A percentile compares a stretch with the other conserved stretches of the same genome.
Evolutionary conservation across 495 filamentous ascomycete genomes (phyloP).

Genomic region (Penicillium ochrochloron): DNA sequence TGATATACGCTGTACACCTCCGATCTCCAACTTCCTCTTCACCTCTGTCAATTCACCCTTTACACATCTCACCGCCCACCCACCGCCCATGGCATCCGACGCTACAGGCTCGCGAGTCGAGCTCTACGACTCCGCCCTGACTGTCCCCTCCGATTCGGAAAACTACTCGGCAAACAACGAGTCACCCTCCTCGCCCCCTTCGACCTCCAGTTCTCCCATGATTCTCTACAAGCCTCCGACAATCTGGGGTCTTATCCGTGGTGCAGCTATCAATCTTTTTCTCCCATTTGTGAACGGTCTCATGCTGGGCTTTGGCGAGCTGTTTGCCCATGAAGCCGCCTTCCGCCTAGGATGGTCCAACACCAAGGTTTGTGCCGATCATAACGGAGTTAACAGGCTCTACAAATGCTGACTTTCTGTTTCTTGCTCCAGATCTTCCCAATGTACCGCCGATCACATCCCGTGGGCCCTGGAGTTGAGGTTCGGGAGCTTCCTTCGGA

Average conservation of each 20-base stretch:
- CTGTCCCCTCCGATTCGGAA: slow-evolving; percentile 88
- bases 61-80: not conserved
- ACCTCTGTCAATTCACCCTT: not conserved
- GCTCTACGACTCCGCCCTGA: slow-evolving; percentile 79
- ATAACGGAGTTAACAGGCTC: slow-evolving; percentile 30
- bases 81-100: slow-evolving; percentile 49
- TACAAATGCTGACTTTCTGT: not conserved
- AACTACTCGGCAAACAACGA: slow-evolving; percentile 79
- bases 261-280: slow-evolving; percentile 91
- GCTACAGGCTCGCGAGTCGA: slow-evolving; percentile 53
- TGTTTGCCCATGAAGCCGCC: slow-evolving; percentile 93
- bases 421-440: slow-evolving; percentile 64
- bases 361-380: slow-evolving; percentile 68
- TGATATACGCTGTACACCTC: not conserved
- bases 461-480: slow-evolving; percentile 71
- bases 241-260: slow-evolving; percentile 79
- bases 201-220: slow-evolving; percentile 73
- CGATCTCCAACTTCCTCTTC: not conserved
- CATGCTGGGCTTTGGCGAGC: slow-evolving; percentile 97
- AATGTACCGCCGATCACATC: slow-evolving; percentile 56
- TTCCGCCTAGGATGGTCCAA: slow-evolving; percentile 91
- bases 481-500: slow-evolving; percentile 58
- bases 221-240: slow-evolving; percentile 91
- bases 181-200: slow-evolving; percentile 61
- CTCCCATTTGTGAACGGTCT: slow-evolving; percentile 96